Conservation (phyloP, 2,329 filamentous ascomycete genomes). For the Diplodia corticola region DNA sequence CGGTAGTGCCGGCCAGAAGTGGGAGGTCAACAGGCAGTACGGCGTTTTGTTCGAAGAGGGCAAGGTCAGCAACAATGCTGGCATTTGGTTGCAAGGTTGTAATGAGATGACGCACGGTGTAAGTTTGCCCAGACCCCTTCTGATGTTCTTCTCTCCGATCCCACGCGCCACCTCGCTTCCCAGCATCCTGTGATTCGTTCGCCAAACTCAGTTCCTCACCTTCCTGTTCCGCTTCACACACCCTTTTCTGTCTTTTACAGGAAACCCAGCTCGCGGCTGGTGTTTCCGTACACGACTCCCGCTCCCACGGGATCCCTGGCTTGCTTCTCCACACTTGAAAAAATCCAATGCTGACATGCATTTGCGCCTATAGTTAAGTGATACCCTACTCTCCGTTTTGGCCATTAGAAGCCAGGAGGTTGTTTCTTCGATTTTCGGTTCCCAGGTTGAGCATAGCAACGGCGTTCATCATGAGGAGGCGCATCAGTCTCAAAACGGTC, state of each 20-base stretch:
- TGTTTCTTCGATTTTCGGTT: conserved; percentile 69
- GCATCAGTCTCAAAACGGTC: conserved; percentile 9
- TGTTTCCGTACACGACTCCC: background rate
- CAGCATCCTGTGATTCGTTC: background rate
- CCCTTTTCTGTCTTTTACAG: background rate
- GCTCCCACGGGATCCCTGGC: background rate
- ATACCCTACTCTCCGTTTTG: conserved; percentile 78
- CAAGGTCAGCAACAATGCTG: conserved; percentile 69
- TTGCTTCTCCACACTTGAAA: background rate
- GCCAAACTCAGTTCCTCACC: background rate
- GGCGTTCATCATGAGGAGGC: conserved; percentile 18
- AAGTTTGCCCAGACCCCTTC: conserved; percentile 47
- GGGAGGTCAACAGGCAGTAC: conserved; percentile 77
- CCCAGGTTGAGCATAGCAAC: conserved; percentile 15
- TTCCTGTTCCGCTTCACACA: background rate
- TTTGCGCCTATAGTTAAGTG: conserved; percentile 61
- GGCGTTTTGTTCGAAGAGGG: conserved; percentile 68
- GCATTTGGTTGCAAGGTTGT: conserved; percentile 91
- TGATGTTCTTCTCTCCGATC: background rate
- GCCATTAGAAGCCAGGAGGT: conserved; percentile 76
- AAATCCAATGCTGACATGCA: conserved; percentile 20
- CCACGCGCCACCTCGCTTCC: conserved; percentile 3
- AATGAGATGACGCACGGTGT: conserved; percentile 91
- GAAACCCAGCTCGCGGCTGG: background rate
- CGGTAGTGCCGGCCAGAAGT: conserved; percentile 48